phyloP scores from a whole-genome alignment of 768 basidiomycete species.

The Lyophyllum decastes region DNA sequence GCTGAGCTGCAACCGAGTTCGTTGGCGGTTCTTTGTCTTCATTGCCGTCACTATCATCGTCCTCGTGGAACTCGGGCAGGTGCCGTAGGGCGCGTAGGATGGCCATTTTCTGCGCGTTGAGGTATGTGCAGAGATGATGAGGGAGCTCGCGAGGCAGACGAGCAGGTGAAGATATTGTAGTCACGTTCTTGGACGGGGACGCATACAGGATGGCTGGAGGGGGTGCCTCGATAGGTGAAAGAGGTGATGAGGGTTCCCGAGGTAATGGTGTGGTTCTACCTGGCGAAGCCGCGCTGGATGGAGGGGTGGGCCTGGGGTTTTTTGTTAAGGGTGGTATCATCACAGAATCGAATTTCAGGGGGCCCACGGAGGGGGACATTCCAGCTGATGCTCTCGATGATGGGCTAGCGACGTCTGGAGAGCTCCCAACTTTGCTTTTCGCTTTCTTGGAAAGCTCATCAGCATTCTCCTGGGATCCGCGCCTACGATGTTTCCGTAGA shows the following conservation, averaged over 20 bases:
- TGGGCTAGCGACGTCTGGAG: background rate
- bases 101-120: conserved; percentile 59
- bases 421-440: background rate
- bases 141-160: conserved; percentile 34
- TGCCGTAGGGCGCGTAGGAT: conserved; percentile 48
- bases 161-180: conserved; percentile 15
- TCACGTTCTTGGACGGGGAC: conserved; percentile 11
- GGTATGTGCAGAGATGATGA: conserved; percentile 40
- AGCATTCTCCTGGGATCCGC: background rate
- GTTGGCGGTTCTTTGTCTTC: conserved; percentile 38
- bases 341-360: conserved; percentile 5
- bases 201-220: background rate
- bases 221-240: conserved; percentile 4
- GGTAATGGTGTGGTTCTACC: background rate
- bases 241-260: background rate
- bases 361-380: background rate
- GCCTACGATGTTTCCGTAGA: background rate
- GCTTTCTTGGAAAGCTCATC: background rate
- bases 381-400: background rate
- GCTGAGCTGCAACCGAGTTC: conserved; percentile 53
- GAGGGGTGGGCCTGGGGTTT: background rate
- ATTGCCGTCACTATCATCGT: conserved; percentile 12
- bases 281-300: background rate
- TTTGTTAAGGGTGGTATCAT: background rate
- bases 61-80: conserved; percentile 10